Percentiles rank a stretch among this genome's conserved stretches.
phyloP scores from a whole-genome alignment of 129 eudicot genomes.

The Artemisia tridentata region DNA sequence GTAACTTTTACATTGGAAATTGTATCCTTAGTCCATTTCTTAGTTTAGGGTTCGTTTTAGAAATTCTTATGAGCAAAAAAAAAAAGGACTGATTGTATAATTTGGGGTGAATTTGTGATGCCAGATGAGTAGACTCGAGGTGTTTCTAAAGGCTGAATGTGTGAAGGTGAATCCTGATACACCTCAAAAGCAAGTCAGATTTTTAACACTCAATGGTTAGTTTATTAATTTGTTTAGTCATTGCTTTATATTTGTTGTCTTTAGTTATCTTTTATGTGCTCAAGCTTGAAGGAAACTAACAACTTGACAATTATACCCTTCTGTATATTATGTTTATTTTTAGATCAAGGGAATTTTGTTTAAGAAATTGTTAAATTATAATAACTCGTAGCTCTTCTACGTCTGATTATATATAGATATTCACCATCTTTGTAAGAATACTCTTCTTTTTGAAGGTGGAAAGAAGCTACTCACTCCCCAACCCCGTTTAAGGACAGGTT shows the following conservation, averaged over 20 bases:
- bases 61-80: background rate
- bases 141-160: constrained; percentile 66
- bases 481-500: constrained; percentile 92
- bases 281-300: background rate
- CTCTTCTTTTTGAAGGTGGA: constrained; percentile 48
- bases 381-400: too few species aligned
- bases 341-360: background rate
- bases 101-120: constrained; percentile 20
- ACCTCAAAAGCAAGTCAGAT: constrained; percentile 97
- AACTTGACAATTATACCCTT: background rate
- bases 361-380: too few species aligned
- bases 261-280: background rate
- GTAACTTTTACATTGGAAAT: background rate
- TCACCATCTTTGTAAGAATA: constrained; percentile 1
- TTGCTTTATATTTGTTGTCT: background rate
- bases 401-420: too few species aligned
- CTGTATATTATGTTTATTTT: background rate
- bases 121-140: constrained; percentile 77
- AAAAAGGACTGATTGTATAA: constrained; percentile 18
- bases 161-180: constrained; percentile 99
- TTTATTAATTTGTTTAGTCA: constrained; percentile 13
- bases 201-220: constrained; percentile 82
- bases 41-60: background rate
- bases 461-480: constrained; percentile 89
- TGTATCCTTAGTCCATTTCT: background rate